Percentiles rank a stretch among this genome's conserved stretches.
Evolutionary conservation across 352 stramenopile genomes (phyloP).

Genomic region (Phytophthora citrophthora): DNA sequence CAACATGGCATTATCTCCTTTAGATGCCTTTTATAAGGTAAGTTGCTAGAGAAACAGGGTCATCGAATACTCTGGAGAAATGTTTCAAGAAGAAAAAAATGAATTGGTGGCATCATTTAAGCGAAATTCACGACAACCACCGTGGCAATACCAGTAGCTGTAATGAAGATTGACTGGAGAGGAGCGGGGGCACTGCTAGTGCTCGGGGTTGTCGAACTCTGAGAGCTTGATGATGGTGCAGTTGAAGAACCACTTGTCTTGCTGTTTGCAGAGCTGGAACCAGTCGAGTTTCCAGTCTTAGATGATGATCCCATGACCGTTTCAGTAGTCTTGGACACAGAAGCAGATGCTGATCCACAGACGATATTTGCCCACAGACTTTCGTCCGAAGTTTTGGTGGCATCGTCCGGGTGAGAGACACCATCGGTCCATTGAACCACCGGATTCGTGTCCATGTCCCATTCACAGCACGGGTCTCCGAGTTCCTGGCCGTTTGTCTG

Average conservation of each 20-base stretch:
- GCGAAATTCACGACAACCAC: conserved; percentile 9
- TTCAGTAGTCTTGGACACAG: not conserved
- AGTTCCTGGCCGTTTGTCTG: conserved; percentile 24
- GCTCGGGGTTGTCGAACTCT: conserved; percentile 16
- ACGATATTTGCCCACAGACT: conserved; percentile 21
- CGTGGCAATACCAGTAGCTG: conserved; percentile 3
- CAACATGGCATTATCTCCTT: conserved; percentile 13
- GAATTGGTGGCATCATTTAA: conserved; percentile 19
- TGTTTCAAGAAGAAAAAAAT: not conserved
- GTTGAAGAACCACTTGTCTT: conserved; percentile 1
- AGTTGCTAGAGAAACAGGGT: conserved; percentile 6
- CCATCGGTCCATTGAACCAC: conserved; percentile 22
- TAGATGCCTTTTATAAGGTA: not conserved
- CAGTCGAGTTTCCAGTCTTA: conserved; percentile 9
- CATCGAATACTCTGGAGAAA: conserved; percentile 1
- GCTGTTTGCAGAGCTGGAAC: conserved; percentile 6
- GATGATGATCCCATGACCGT: conserved; percentile 4
- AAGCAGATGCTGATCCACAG: conserved; percentile 14
- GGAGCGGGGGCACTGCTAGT: conserved; percentile 9
- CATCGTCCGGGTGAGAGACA: conserved; percentile 24
- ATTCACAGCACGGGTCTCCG: conserved; percentile 20
- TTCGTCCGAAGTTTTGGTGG: conserved; percentile 24
- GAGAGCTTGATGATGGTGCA: conserved; percentile 15
- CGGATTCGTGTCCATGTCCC: conserved; percentile 18
- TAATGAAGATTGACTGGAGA: conserved; percentile 8